phyloP scores from a whole-genome alignment of 805 yeast genomes.

The Yamadazyma olivae region DNA sequence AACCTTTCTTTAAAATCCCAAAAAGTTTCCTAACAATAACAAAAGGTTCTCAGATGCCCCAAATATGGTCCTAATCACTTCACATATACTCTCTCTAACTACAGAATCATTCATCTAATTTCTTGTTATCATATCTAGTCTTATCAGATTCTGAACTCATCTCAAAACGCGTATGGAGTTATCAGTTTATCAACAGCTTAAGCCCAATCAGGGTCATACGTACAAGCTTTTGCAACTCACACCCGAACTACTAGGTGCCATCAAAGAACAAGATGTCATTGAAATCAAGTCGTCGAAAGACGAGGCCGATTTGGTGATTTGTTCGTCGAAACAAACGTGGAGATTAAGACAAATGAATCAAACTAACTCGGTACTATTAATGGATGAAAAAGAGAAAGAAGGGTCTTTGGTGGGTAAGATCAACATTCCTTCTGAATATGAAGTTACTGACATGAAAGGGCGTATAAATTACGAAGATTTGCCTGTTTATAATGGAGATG shows the following conservation, averaged over 20 bases:
- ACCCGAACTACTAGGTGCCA: slow-evolving; percentile 42
- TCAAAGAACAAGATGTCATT: slow-evolving; percentile 29
- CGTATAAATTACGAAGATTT: slow-evolving; percentile 28
- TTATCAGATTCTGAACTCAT: no score
- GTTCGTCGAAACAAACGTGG: slow-evolving; percentile 60
- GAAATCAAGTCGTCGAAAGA: slow-evolving; percentile 31
- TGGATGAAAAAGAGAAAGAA: slow-evolving; percentile 5
- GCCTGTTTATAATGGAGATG: slow-evolving; percentile 23
- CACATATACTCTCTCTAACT: no score
- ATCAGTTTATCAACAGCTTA: slow-evolving; percentile 5
- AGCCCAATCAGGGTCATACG: slow-evolving; percentile 13
- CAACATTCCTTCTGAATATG: slow-evolving; percentile 32
- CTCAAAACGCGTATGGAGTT: background rate
- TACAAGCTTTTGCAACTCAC: slow-evolving; percentile 53
- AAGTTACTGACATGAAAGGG: slow-evolving; percentile 22
- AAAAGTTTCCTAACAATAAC: no score
- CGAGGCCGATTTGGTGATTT: slow-evolving; percentile 48
- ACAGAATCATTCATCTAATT: no score
- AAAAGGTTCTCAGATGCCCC: background rate
- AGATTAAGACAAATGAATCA: slow-evolving; percentile 76
- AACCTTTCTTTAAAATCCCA: no score
- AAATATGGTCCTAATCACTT: no score
- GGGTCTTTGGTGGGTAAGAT: slow-evolving; percentile 23
- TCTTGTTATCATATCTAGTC: no score
- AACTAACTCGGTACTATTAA: slow-evolving; percentile 73